A percentile compares a stretch with the other conserved stretches of the same genome.
phyloP scores from a whole-genome alignment of 768 basidiomycete genomes.

The Termitomyces sp. region DNA sequence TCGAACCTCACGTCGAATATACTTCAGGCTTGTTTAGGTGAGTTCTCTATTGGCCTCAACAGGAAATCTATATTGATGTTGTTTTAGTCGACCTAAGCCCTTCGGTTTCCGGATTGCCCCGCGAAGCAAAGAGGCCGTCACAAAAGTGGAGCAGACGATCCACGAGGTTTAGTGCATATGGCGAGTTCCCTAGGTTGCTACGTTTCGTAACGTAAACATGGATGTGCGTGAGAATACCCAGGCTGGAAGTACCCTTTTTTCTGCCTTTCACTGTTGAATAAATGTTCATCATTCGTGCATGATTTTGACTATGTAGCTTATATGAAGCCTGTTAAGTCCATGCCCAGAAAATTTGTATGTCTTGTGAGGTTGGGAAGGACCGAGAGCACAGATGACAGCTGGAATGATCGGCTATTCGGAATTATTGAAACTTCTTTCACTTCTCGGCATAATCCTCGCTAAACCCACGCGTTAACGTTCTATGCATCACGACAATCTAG shows the following conservation, averaged over 20 bases:
- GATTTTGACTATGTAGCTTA: not conserved
- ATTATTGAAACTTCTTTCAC: not conserved
- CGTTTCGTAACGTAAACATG: not conserved
- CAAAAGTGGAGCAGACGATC: constrained; percentile 4
- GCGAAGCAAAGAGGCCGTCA: not conserved
- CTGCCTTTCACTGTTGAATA: not conserved
- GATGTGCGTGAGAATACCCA: not conserved
- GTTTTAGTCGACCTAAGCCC: constrained; percentile 7
- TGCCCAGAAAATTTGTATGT: not conserved
- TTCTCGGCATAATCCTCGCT: not conserved
- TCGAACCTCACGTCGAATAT: constrained; percentile 7
- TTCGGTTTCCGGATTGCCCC: constrained; percentile 6
- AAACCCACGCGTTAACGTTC: not conserved
- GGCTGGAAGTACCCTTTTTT: not conserved
- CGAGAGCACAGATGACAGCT: not conserved
- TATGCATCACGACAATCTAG: no score
- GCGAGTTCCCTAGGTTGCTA: not conserved
- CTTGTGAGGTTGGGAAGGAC: not conserved
- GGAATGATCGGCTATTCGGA: not conserved
- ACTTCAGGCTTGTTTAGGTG: constrained; percentile 10
- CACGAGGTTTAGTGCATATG: not conserved
- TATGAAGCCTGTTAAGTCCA: not conserved
- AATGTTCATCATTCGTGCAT: no score
- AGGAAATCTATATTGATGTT: not conserved
- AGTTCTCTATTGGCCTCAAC: not conserved